Conservation (phyloP, 495 filamentous ascomycete species). For the Echria macrotheca region DNA sequence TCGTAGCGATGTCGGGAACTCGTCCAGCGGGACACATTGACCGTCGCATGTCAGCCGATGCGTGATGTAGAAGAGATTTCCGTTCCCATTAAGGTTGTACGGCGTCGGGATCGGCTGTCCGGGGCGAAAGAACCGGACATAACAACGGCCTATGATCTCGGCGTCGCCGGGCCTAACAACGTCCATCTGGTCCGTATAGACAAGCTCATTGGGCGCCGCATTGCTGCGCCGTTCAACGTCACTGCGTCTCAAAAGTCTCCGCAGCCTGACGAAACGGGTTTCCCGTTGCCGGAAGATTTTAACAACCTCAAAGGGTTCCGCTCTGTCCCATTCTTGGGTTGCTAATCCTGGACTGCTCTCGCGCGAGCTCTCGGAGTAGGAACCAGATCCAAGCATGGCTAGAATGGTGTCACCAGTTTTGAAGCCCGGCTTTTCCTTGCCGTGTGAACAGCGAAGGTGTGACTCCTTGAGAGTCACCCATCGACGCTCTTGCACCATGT, state of each 20-base stretch:
- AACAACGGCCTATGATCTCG: slow-evolving; percentile 48
- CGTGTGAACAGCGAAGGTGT: slow-evolving; percentile 37
- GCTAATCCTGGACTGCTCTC: too few relatives aligned
- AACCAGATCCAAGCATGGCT: slow-evolving; percentile 26
- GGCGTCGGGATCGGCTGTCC: slow-evolving; percentile 49
- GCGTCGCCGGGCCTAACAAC: slow-evolving; percentile 38
- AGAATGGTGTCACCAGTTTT: slow-evolving; percentile 54
- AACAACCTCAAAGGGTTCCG: slow-evolving; percentile 55
- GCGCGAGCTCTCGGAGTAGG: slow-evolving; percentile 7
- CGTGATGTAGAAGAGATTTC: slow-evolving; percentile 59
- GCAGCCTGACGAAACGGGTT: slow-evolving; percentile 32
- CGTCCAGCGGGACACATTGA: slow-evolving; percentile 22
- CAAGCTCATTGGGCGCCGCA: slow-evolving; percentile 59
- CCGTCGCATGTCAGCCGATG: slow-evolving; percentile 15
- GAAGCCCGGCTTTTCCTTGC: slow-evolving; percentile 21
- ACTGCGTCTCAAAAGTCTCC: slow-evolving; percentile 41
- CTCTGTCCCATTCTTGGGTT: too few relatives aligned
- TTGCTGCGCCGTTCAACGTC: slow-evolving; percentile 30
- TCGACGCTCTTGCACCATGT: slow-evolving; percentile 45
- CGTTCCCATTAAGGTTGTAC: slow-evolving; percentile 57
- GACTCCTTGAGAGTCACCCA: slow-evolving; percentile 48
- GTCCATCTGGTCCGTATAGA: slow-evolving; percentile 48
- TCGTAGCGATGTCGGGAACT: slow-evolving; percentile 33
- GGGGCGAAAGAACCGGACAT: slow-evolving; percentile 49
- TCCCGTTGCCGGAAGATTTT: slow-evolving; percentile 31